Percentiles rank a stretch among this genome's conserved stretches.
These are phyloP conservation scores for Ogataea corticis DNA, from an alignment of 805 yeast species.

Conservation along the genomic window DNA sequence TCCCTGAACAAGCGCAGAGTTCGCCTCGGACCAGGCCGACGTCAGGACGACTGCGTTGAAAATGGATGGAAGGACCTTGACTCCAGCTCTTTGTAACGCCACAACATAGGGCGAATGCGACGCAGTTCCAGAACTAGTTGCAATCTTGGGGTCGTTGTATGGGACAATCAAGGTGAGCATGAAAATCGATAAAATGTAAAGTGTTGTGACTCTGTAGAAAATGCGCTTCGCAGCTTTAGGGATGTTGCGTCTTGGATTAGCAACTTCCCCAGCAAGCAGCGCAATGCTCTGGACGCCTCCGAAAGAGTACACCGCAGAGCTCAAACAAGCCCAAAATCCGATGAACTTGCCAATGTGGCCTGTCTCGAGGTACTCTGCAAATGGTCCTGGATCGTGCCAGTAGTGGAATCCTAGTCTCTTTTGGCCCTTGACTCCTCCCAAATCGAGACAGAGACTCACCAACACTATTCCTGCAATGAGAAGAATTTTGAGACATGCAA, in stretches of 20 bases:
- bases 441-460: constrained; percentile 51
- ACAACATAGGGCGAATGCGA: constrained; percentile 75
- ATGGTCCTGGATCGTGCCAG: constrained; percentile 38
- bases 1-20: constrained; percentile 65
- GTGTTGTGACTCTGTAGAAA: constrained; percentile 21
- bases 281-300: constrained; percentile 44
- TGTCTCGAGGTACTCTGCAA: constrained; percentile 43
- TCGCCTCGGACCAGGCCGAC: constrained; percentile 57
- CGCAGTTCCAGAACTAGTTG: constrained; percentile 53
- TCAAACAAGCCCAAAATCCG: constrained; percentile 51
- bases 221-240: constrained; percentile 27
- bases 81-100: constrained; percentile 64
- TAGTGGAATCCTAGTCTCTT: constrained; percentile 41
- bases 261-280: constrained; percentile 26
- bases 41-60: constrained; percentile 66
- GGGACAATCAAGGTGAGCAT: constrained; percentile 48
- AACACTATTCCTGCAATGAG: constrained; percentile 60
- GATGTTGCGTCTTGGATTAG: constrained; percentile 25
- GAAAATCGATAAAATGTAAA: constrained; percentile 30
- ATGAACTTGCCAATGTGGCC: constrained; percentile 52
- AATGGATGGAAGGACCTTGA: constrained; percentile 64
- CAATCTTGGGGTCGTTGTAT: constrained; percentile 38
- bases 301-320: constrained; percentile 60
- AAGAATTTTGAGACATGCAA: constrained; percentile 57
- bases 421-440: constrained; percentile 59